Base-by-base conservation (phyloP, 2,329 filamentous ascomycete species). In the Cercospora janseana region DNA sequence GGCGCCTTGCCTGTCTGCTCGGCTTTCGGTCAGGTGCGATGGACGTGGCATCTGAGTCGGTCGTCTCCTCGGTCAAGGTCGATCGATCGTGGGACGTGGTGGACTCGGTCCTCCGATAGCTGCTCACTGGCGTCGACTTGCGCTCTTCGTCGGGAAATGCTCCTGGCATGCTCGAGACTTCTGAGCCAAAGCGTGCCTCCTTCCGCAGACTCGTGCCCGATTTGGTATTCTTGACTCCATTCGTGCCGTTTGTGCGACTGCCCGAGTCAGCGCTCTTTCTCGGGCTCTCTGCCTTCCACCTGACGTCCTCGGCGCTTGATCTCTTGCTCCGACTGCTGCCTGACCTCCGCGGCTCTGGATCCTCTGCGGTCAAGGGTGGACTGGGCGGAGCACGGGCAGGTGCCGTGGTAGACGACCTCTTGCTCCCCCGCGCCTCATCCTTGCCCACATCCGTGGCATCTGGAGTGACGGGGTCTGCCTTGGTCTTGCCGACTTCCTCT, bases 31-130 rank as follows among this genome's bases (percentile, higher is more conserved):
- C 70, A 28, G 70, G 71, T 15, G 69, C 60, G 58, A 75, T 65
- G 0, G 73, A 74, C 5, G 74, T 76, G 13, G 71, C 70, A 41
- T 75, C 69, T 1, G 74, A 75, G 51, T 75, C 73, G 13, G 71
- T 60, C 8, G 65, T 71, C 8, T 69, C 67, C 44, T 67, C 65
- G 3, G 72, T 73, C 18, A 74, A 55, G 21, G 66, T 70, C 0
- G 72, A 74, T 8, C 64, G 62, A 15, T 66, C 59, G 9, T 43
- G 51, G 23, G 56, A 59, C 3, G 58, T 48, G 13, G 61, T 63
- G 7, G 66, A 69, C 3, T 55, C 64, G 7, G 62, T 66, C 49
- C 60, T 49, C 9, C 61, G 55, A 52, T 61, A 66, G 16, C 60
- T 62, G 69, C 71, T 66, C 64, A 66, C 59, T 15, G 67, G 56